These are phyloP conservation scores for Suillus sp. DNA, from an alignment of 768 basidiomycete species.

Conservation along the genomic window DNA sequence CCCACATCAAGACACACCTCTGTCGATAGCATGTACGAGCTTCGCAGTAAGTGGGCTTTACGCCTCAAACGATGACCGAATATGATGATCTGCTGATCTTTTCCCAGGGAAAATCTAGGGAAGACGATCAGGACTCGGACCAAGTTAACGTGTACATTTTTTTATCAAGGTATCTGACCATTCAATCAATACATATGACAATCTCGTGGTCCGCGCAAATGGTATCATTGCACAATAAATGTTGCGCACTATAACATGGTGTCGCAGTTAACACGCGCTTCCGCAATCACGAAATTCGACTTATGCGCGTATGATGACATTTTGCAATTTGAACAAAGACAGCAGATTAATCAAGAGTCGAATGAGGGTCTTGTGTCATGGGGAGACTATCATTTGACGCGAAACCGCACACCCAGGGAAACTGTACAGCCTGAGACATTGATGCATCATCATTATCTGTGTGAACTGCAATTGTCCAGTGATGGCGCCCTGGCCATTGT, in stretches of 20 bases:
- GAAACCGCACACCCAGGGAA: too few relatives aligned
- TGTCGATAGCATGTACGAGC: too few relatives aligned
- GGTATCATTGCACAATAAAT: neutral
- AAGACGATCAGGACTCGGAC: neutral
- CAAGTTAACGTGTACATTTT: neutral
- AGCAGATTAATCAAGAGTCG: neutral
- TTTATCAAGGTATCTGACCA: too few relatives aligned
- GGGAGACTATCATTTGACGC: too few relatives aligned
- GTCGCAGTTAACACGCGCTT: too few relatives aligned
- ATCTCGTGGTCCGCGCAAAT: neutral
- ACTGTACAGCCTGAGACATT: neutral
- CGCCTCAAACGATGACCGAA: neutral
- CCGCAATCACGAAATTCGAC: neutral
- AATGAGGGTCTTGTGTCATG: too few relatives aligned
- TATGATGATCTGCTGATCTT: neutral
- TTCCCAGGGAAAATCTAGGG: neutral
- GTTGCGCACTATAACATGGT: neutral
- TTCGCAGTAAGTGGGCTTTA: neutral
- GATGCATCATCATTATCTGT: neutral
- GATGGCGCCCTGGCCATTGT: too few relatives aligned
- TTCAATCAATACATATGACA: neutral
- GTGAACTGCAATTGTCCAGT: neutral
- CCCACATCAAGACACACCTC: neutral
- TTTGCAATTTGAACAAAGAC: neutral
- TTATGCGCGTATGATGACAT: neutral